These are phyloP conservation scores for Leccinum rimulosum DNA, from an alignment of 768 basidiomycete species.

Conservation along the genomic window DNA sequence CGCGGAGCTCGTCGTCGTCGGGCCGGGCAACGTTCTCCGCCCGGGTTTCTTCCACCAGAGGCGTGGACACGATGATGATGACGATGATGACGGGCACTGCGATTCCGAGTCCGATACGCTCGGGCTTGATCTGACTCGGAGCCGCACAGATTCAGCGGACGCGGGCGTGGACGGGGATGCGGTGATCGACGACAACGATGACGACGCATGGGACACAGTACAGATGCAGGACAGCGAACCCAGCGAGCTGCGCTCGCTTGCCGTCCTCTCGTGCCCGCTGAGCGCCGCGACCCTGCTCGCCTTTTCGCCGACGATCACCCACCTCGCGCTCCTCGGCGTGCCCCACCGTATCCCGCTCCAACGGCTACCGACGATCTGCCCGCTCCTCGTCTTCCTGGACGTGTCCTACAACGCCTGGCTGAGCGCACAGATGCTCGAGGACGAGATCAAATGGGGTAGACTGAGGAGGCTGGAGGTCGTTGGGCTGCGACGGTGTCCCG, in stretches of 20 bases:
- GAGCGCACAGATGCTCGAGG: constrained; percentile 33
- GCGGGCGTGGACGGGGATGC: not conserved
- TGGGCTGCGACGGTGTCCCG: constrained; percentile 53
- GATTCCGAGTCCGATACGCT: not conserved
- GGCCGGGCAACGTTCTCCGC: constrained; percentile 45
- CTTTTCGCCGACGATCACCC: constrained; percentile 64
- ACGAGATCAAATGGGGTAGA: constrained; percentile 55
- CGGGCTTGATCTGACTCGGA: not conserved
- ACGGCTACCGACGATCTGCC: constrained; percentile 57
- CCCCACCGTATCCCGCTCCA: constrained; percentile 48
- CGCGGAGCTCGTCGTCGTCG: constrained; percentile 65
- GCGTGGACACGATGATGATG: not conserved
- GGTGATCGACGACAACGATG: not conserved
- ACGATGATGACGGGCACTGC: too few species aligned
- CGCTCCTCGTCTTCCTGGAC: constrained; percentile 61
- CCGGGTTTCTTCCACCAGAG: constrained; percentile 39
- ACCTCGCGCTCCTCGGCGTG: constrained; percentile 56
- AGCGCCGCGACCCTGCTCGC: constrained; percentile 43
- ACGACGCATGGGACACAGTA: constrained; percentile 42
- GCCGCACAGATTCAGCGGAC: not conserved
- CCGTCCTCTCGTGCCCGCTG: constrained; percentile 50
- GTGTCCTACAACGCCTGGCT: constrained; percentile 65
- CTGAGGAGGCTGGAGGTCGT: constrained; percentile 52
- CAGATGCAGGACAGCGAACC: constrained; percentile 30
- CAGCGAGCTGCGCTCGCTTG: constrained; percentile 42